Conservation (phyloP, 768 basidiomycete species). For the Psilocybe subaeruginosa region DNA sequence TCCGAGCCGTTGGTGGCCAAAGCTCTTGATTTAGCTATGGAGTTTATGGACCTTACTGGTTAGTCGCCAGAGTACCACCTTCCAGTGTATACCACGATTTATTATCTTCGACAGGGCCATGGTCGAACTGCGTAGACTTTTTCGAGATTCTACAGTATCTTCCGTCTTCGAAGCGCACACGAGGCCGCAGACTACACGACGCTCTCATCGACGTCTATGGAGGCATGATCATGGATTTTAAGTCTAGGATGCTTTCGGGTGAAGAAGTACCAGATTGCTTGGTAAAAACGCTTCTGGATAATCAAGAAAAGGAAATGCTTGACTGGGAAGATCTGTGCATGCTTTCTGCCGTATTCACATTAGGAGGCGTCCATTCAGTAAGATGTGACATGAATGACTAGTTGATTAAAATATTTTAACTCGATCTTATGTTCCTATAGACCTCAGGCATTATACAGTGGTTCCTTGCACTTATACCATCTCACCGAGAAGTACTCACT, state of each 20-base stretch:
- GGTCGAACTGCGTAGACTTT: conserved; percentile 48
- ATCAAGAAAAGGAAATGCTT: conserved; percentile 36
- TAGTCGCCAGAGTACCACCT: conserved; percentile 12
- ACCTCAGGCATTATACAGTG: conserved; percentile 36
- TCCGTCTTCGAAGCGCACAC: conserved; percentile 36
- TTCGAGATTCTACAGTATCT: conserved; percentile 41
- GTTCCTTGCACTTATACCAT: conserved; percentile 33
- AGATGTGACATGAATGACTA: conserved; percentile 1
- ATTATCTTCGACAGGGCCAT: conserved; percentile 38
- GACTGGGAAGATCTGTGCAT: conserved; percentile 42
- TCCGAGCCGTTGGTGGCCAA: conserved; percentile 37
- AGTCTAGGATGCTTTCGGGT: conserved; percentile 35
- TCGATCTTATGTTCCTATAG: conserved; percentile 12
- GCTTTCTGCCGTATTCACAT: conserved; percentile 41
- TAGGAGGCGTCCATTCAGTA: conserved; percentile 48
- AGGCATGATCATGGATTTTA: conserved; percentile 36
- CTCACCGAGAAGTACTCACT: conserved; percentile 21
- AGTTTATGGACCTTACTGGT: conserved; percentile 40
- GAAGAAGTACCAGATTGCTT: conserved; percentile 44
- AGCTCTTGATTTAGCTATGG: conserved; percentile 38
- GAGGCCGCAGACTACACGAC: conserved; percentile 41
- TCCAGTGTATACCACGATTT: neutral
- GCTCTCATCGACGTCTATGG: conserved; percentile 39
- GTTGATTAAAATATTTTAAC: neutral
- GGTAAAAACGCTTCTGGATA: conserved; percentile 38